phyloP scores from a whole-genome alignment of 2,329 filamentous ascomycete genomes.

The Fusarium sp. region DNA sequence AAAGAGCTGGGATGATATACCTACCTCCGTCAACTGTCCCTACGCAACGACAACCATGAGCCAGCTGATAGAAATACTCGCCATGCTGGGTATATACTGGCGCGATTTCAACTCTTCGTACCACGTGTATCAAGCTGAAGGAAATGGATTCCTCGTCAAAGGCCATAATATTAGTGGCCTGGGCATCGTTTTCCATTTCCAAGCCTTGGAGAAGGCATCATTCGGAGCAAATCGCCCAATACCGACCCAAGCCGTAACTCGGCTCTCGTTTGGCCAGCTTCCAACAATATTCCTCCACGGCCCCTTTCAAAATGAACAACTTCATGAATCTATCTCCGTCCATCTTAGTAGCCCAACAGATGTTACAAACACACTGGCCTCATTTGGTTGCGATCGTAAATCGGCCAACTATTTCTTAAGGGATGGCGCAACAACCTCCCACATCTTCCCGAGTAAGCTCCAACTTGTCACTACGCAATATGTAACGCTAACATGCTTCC shows the following conservation, averaged over 20 bases:
- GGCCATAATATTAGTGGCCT: conserved; percentile 18
- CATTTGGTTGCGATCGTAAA: conserved; percentile 16
- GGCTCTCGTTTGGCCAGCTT: conserved; percentile 18
- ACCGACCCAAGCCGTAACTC: not conserved
- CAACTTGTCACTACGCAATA: too few species aligned
- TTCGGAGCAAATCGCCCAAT: conserved; percentile 9
- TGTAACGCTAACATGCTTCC: not conserved
- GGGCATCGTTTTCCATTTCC: conserved; percentile 17
- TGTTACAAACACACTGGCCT: conserved; percentile 2
- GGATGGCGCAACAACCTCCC: conserved; percentile 11
- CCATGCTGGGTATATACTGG: conserved; percentile 27
- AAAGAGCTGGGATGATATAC: conserved; percentile 30
- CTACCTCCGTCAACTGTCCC: conserved; percentile 6
- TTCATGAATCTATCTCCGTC: accelerated
- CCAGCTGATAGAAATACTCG: conserved; percentile 22
- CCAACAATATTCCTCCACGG: not conserved
- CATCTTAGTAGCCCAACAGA: not conserved
- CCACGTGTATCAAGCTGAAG: conserved; percentile 21
- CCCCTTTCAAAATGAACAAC: accelerated
- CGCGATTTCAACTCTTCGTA: conserved; percentile 12
- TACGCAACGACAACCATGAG: conserved; percentile 23
- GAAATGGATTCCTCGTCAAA: conserved; percentile 11
- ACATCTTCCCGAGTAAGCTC: conserved; percentile 13
- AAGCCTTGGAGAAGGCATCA: conserved; percentile 15
- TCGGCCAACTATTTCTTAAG: conserved; percentile 9